These are phyloP conservation scores for Syzygium jambos DNA, from an alignment of 345 rosid species.

Conservation along the genomic window DNA sequence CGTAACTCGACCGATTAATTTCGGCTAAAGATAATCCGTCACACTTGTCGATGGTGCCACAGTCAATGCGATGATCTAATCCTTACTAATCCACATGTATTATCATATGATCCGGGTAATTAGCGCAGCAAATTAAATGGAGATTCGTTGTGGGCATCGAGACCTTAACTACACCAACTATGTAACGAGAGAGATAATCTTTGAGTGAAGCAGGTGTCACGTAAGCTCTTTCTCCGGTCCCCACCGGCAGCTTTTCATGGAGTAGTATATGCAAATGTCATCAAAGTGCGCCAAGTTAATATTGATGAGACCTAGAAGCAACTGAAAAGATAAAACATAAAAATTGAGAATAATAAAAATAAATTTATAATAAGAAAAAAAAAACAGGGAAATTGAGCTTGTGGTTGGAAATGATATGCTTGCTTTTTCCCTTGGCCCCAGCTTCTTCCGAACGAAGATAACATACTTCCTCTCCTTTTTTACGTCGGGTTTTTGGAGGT, in stretches of 20 bases:
- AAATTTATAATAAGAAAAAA: background rate
- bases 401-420: background rate
- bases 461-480: background rate
- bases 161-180: background rate
- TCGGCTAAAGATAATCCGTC: background rate
- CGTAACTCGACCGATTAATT: background rate
- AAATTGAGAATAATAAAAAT: background rate
- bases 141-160: background rate
- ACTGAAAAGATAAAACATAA: background rate
- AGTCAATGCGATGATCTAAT: background rate
- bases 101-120: background rate
- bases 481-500: background rate
- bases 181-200: background rate
- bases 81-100: background rate
- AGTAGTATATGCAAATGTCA: background rate
- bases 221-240: background rate
- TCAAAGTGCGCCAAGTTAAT: background rate
- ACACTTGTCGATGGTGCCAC: background rate
- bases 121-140: background rate
- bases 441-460: background rate
- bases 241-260: background rate
- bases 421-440: background rate
- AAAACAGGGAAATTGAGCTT: background rate
- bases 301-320: background rate
- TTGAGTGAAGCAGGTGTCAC: background rate